These are phyloP conservation scores for Solanum pinnatisectum DNA, from an alignment of 257 asterid species.

Conservation along the genomic window DNA sequence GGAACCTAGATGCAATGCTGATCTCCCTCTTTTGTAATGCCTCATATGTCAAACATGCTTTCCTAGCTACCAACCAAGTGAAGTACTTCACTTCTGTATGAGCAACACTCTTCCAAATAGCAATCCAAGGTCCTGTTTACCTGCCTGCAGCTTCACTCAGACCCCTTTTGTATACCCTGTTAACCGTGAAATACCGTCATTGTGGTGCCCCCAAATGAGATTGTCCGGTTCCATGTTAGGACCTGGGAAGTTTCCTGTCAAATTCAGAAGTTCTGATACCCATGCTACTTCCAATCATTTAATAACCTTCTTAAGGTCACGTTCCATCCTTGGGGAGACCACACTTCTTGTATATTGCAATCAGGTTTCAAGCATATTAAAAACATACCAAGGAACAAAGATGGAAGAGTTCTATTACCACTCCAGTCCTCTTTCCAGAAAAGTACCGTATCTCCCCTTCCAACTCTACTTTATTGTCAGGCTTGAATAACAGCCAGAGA, in stretches of 20 bases:
- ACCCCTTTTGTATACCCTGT: neutral
- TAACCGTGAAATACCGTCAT: neutral
- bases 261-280: neutral
- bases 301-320: neutral
- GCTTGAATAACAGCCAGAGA: neutral
- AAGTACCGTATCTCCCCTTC: neutral
- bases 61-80: neutral
- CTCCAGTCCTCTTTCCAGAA: neutral
- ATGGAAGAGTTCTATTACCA: neutral
- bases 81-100: neutral
- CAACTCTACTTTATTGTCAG: neutral
- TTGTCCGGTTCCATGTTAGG: neutral
- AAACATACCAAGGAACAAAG: neutral
- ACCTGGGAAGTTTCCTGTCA: neutral
- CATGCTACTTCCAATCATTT: neutral
- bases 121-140: neutral
- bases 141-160: neutral
- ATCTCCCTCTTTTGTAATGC: neutral
- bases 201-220: neutral
- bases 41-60: neutral
- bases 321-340: neutral
- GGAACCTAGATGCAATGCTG: neutral
- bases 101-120: neutral
- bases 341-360: neutral
- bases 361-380: neutral